Evolutionary conservation across 768 basidiomycete genomes (phyloP), one percentile per base, ranked within the genome.

Genomic region (Lactarius akahatsu): DNA sequence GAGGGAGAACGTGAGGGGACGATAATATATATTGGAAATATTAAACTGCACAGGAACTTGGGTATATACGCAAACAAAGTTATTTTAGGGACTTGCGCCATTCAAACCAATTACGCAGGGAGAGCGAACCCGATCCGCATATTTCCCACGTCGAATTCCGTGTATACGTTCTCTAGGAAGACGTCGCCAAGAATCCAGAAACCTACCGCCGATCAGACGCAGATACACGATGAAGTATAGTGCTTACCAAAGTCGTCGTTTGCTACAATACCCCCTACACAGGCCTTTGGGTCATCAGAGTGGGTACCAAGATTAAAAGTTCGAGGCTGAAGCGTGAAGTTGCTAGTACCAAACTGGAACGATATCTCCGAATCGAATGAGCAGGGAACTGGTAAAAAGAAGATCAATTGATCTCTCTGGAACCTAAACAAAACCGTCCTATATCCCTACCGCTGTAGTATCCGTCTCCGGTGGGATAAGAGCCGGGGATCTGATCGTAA

Each of bases 321-420:
- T 18, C 57, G 66, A 2, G 71, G 36, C 41, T 65, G 57, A 63
- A 79, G 68, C 1, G 63, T 30, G 70, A 75, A 77, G 0, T 63
- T 69, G n/a, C 26, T 30, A 4, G 72, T 72, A 64, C 73, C 73
- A 70, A 80, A 76, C 5, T 69, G 60, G 63, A 80, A 67, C 9
- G 68, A 58, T 20, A 78, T 61, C 11, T 64, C 45, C 7, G 73
- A 69, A 36, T 61, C 58, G 38, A 63, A 61, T n/a, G 52, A 63
- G 63, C 70, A 71, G 2, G 68, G 70, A 38, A 71, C 68, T 69
- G 74, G 61, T 77, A 28, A 28, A 11, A 18, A 18, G 3, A 32
- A 41, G 36, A 3, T 26, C 23, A 32, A 32, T 32, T 43, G 43
- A 30, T 30, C 30, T 30, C 30, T 30, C 30, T 20, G 43, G 30